Conservation (phyloP, 345 rosid genomes). For the Euphorbia pulcherrima region DNA sequence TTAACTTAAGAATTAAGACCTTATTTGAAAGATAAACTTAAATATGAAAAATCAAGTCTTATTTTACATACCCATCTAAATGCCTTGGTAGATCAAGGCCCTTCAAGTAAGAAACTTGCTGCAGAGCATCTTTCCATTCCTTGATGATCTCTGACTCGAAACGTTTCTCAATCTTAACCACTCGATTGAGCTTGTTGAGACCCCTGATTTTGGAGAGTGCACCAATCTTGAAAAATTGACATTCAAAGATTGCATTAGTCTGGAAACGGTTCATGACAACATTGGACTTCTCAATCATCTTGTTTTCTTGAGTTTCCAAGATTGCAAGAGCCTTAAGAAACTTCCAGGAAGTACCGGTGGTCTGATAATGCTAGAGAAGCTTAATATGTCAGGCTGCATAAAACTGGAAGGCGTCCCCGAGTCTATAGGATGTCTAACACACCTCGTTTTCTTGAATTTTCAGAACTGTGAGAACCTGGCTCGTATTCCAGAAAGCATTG, state of each 20-base stretch:
- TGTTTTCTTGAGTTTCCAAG: conserved; percentile 4
- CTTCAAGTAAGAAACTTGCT: conserved; percentile 2
- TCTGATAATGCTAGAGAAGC: conserved; percentile 1
- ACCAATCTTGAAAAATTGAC: conserved; percentile 8
- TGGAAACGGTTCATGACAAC: conserved; percentile 8
- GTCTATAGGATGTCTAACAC: not conserved
- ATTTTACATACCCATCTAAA: conserved; percentile 8
- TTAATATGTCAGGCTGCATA: conserved; percentile 5
- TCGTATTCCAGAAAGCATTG: conserved; percentile 1
- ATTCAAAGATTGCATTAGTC: conserved; percentile 15
- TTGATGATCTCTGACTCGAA: conserved; percentile 1
- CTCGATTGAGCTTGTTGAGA: not conserved
- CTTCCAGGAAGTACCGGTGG: conserved; percentile 13
- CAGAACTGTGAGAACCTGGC: conserved; percentile 2
- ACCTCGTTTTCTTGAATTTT: not conserved
- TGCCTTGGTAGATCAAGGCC: not conserved
- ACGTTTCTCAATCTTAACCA: conserved; percentile 12
- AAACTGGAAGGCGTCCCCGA: not conserved
- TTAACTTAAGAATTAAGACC: too few relatives aligned
- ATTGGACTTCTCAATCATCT: not conserved
- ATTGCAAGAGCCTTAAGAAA: conserved; percentile 5
- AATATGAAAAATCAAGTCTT: too few relatives aligned
- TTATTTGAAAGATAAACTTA: too few relatives aligned
- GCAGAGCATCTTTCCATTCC: conserved; percentile 8
- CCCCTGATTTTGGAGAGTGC: conserved; percentile 3